Base-by-base conservation (phyloP, 2,329 filamentous ascomycete genomes). In the Aspergillus phoenicis region DNA sequence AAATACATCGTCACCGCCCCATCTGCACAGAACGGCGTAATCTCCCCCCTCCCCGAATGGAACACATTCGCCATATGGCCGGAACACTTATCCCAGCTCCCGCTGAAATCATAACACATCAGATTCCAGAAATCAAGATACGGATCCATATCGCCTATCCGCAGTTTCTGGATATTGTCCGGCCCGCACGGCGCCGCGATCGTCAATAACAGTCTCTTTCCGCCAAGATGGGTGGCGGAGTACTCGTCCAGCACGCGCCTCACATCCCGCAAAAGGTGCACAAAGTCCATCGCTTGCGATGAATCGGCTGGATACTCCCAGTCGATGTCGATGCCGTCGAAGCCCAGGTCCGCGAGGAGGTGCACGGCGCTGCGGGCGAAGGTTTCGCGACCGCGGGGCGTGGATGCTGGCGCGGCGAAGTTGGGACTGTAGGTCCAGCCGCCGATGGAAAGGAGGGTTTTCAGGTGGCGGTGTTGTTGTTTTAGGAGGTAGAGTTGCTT, bases 71-170 rank as follows among this genome's bases (percentile, higher is more conserved):
- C 87, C 74, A 93, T 89, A 77, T 97, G 92, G 4, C 89, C 92
- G 0, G 91, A 82, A 5, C 71, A 73, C 2, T 77, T 68, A 70
- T 93, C 90, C 92, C 92, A 97, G 2, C 87, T 89, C 0, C 94
- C 94, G 3, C 92, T 66, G 73, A 87, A 96, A 77, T 96, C 92
- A 76, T 96, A 96, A 1, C 90, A 90, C 92, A 96, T 96, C 17
- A 80, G 68, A 62, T 84, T 83, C 78, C 80, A 83, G 72, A 83
- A 82, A 64, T 83, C 81, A 39, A 84, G 74, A 47, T 81, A 78
- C 26, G 70, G 57, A 61, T 82, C 76, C 81, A 83, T 83, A 10
- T 72, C 75, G 1, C 67, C 68, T 8, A 83, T 70, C 10, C 77
- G 72, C 58, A 83, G 63, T 15, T 59, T 43, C n/a, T 33, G 10